phyloP scores from a whole-genome alignment of 352 stramenopile species.

The Phytophthora ohioensis region DNA sequence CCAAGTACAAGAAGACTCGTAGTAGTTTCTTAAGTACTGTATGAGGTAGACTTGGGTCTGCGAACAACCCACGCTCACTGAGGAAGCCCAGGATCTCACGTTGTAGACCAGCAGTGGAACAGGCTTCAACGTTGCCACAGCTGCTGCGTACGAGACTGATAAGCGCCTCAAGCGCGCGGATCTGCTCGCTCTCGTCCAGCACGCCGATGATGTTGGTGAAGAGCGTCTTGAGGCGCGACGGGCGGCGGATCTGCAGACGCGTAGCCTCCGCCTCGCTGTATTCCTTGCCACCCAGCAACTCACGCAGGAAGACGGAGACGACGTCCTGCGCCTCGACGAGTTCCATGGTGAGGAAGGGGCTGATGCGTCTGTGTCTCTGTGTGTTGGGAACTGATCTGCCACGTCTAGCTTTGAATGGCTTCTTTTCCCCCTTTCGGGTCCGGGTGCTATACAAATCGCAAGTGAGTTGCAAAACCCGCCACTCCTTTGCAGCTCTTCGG shows the following conservation, averaged over 20 bases:
- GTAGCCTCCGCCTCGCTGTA: constrained; percentile 68
- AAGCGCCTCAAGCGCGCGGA: constrained; percentile 71
- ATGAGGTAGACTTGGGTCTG: constrained; percentile 61
- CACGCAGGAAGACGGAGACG: constrained; percentile 53
- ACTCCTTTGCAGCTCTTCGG: constrained; percentile 27
- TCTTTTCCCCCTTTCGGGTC: constrained; percentile 15
- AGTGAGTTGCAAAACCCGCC: constrained; percentile 22
- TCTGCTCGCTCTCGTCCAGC: constrained; percentile 72
- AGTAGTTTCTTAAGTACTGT: constrained; percentile 83
- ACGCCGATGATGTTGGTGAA: constrained; percentile 76
- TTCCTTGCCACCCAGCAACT: constrained; percentile 68
- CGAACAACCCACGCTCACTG: constrained; percentile 72
- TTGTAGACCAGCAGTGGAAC: constrained; percentile 72
- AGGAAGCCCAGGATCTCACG: constrained; percentile 80
- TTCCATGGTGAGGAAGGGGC: constrained; percentile 35
- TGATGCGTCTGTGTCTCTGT: constrained; percentile 9
- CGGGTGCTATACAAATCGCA: constrained; percentile 26
- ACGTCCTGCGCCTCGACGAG: constrained; percentile 36
- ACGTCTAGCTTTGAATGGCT: constrained; percentile 32
- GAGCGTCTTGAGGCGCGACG: constrained; percentile 61
- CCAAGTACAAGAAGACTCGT: constrained; percentile 78
- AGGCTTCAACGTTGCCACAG: constrained; percentile 82
- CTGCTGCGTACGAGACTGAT: constrained; percentile 82
- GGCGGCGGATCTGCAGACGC: constrained; percentile 73
- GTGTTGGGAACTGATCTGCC: constrained; percentile 35